A percentile compares a stretch with the other conserved stretches of the same genome.
These are phyloP conservation scores for Xenoacremonium recifei DNA, from an alignment of 2,329 filamentous ascomycete species.

Conservation along the genomic window DNA sequence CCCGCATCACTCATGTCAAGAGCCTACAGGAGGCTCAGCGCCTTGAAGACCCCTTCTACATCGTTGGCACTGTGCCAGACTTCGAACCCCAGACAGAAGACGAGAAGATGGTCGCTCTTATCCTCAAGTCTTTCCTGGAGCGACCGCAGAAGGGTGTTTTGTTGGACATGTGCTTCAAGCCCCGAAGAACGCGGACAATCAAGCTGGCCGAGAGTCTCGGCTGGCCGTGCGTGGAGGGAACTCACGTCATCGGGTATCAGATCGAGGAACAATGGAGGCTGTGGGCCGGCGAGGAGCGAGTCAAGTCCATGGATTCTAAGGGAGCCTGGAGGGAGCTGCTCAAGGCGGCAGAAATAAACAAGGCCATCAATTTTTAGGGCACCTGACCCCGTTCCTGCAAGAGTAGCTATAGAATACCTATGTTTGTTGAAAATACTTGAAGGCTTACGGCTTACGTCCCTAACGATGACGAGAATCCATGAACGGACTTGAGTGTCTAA, in stretches of 20 bases:
- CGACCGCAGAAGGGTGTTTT: constrained; percentile 30
- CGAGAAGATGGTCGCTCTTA: constrained; percentile 26
- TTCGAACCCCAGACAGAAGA: constrained; percentile 28
- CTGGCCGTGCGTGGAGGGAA: constrained; percentile 39
- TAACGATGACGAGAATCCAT: too few species aligned
- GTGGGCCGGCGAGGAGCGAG: too few species aligned
- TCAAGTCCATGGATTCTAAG: too few species aligned
- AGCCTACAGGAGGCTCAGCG: constrained; percentile 21
- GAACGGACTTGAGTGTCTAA: too few species aligned
- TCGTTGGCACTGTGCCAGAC: constrained; percentile 39
- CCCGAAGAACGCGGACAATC: constrained; percentile 34
- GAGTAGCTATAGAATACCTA: too few species aligned
- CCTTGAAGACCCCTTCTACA: constrained; percentile 29
- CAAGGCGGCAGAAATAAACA: too few species aligned
- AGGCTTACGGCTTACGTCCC: too few species aligned
- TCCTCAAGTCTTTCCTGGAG: constrained; percentile 28
- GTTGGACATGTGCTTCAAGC: constrained; percentile 44
- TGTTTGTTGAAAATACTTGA: too few species aligned
- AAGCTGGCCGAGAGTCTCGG: constrained; percentile 29
- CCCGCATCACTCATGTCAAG: constrained; percentile 29
- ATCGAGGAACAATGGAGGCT: constrained; percentile 36
- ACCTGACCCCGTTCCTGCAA: too few species aligned
- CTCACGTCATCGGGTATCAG: constrained; percentile 40
- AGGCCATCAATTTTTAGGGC: too few species aligned
- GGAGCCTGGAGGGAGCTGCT: too few species aligned